Evolutionary conservation across 768 basidiomycete species (phyloP).

Genomic region (Gloeophyllum trabeum): DNA sequence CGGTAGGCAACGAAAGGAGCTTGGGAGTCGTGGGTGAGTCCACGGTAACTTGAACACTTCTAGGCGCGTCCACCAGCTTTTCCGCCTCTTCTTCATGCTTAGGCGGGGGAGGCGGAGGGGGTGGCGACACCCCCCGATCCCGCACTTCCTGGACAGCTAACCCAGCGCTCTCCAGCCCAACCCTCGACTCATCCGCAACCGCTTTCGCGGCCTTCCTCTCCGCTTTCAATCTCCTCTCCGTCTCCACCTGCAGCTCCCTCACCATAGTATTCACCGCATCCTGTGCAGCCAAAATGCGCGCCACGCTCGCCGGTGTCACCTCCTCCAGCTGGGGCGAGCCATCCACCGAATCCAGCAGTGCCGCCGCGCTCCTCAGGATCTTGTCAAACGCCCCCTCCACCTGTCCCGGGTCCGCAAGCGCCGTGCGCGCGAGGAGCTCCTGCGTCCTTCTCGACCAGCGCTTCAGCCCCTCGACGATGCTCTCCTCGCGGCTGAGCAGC

Average conservation of each 20-base stretch:
- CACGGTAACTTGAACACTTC: no score
- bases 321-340: slow-evolving; percentile 17
- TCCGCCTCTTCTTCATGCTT: no score
- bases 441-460: slow-evolving; percentile 44
- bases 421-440: slow-evolving; percentile 22
- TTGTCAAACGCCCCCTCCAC: slow-evolving; percentile 18
- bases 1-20: no score
- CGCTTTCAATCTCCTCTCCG: slow-evolving; percentile 33
- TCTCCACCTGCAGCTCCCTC: slow-evolving; percentile 47
- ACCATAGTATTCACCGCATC: slow-evolving; percentile 39
- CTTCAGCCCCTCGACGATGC: slow-evolving; percentile 37
- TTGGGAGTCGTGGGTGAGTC: no score
- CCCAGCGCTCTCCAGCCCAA: background rate
- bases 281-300: slow-evolving; percentile 37
- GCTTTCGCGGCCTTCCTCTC: slow-evolving; percentile 21
- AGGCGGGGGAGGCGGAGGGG: background rate
- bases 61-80: no score
- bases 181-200: background rate
- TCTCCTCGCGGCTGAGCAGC: slow-evolving; percentile 55
- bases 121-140: background rate
- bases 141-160: background rate
- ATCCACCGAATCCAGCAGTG: slow-evolving; percentile 22
- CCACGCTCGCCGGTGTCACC: slow-evolving; percentile 32
- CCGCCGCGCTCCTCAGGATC: slow-evolving; percentile 22
- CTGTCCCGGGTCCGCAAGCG: slow-evolving; percentile 7